Base-by-base conservation (phyloP, 768 basidiomycete genomes). In the Pleurotus tuber-regium region DNA sequence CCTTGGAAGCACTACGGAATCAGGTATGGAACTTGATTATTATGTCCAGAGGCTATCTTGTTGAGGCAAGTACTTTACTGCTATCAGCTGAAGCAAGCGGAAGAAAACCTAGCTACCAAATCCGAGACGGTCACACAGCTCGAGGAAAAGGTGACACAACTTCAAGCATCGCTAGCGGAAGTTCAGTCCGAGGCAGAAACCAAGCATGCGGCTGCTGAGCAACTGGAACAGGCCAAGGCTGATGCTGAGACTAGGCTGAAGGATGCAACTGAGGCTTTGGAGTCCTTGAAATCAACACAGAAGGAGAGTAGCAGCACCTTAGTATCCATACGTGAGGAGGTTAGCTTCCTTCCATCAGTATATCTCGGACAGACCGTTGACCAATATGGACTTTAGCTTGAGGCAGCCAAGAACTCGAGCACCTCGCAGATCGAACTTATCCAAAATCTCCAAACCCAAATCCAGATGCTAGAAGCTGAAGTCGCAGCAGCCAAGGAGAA, bases 371-470 rank as follows among this genome's bases (percentile, higher is more conserved):
- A n/a, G n/a, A n/a, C n/a, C n/a, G n/a, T n/a, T n/a, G n/a, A n/a
- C n/a, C n/a, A n/a, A n/a, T n/a, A n/a, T n/a, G n/a, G n/a, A n/a
- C 23, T 9, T 21, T 61, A 90, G 88, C 74, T 88, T 36, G 75
- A 75, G 54, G 66, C 63, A 2, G 73, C 80, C 36, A 80, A 77
- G 57, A 57, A 70, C 4, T 66, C 67, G 2, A 64, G 68, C 25
- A 56, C 57, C 1, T 56, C 65, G n/a, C 80, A 83, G 61, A 69
- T 65, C 14, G 72, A 75, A 30, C 66, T 71, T 19, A 72, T 86
- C 19, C 60, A 76, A 36, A 63, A 50, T 16, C 74, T 89, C 7
- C 77, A 76, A 51, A 63, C 66, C 16, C 79, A 83, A 56, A 71
- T 84, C 29, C 66, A 73, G 47, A 62, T 66, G 10, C 63, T 90